These are phyloP conservation scores for Entomortierella lignicola DNA, from an alignment of 192 early-diverging fungal species.

Conservation along the genomic window DNA sequence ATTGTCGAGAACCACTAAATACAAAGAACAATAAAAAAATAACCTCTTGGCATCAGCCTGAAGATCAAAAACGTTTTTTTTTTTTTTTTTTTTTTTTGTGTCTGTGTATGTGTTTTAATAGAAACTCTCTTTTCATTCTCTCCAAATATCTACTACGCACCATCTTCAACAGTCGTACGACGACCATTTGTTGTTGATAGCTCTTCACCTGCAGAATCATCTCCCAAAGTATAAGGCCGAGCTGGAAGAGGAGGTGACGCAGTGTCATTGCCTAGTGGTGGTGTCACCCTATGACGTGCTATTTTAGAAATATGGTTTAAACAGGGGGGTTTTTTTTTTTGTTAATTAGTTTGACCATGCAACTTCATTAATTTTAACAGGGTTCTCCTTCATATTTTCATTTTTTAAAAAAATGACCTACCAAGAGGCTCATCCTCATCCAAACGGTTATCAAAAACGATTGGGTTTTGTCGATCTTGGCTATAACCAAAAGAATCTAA, in stretches of 20 bases:
- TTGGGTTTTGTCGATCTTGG: slow-evolving; percentile 5
- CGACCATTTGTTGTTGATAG: slow-evolving; percentile 8
- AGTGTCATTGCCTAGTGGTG: slow-evolving; percentile 17
- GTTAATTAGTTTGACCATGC: too few species aligned
- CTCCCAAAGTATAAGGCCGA: slow-evolving; percentile 23
- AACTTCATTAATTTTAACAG: too few species aligned
- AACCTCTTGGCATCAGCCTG: slow-evolving; percentile 26
- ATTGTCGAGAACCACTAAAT: too few species aligned
- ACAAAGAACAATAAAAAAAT: slow-evolving; percentile 6
- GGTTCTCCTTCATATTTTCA: too few species aligned
- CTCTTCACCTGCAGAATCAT: neutral
- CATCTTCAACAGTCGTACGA: slow-evolving; percentile 43
- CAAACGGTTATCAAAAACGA: slow-evolving; percentile 14
- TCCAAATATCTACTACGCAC: slow-evolving; percentile 7
- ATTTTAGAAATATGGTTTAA: neutral
- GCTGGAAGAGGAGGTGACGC: slow-evolving; percentile 26
- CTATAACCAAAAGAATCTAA: neutral
- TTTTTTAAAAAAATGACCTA: neutral
- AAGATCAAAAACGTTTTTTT: too few species aligned
- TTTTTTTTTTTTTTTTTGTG: too few species aligned
- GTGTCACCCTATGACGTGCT: slow-evolving; percentile 41
- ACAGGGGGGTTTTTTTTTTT: too few species aligned
- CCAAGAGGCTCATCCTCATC: slow-evolving; percentile 46
- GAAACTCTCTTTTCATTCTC: too few species aligned
- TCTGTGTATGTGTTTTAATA: too few species aligned